These are phyloP conservation scores for Globisporangium sylvaticum DNA, from an alignment of 352 stramenopile genomes.

Conservation along the genomic window DNA sequence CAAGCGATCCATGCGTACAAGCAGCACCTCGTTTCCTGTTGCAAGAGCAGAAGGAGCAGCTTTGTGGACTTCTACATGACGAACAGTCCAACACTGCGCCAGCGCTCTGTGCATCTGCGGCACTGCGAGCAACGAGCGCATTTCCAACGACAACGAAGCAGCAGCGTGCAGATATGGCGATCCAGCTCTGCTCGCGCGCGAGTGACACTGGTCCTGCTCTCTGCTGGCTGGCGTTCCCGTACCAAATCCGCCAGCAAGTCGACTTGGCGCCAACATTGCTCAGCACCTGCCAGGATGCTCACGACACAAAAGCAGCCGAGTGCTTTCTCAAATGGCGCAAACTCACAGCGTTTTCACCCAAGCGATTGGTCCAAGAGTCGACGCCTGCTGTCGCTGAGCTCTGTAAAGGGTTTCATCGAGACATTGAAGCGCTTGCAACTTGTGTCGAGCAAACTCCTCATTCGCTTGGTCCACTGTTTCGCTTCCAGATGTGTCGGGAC, in stretches of 20 bases:
- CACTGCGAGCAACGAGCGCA: conserved; percentile 18
- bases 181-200: conserved; percentile 23
- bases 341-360: conserved; percentile 22
- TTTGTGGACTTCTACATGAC: conserved; percentile 15
- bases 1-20: conserved; percentile 19
- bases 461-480: conserved; percentile 19
- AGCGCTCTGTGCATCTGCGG: conserved; percentile 26
- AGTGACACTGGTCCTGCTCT: conserved; percentile 24
- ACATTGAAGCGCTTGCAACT: conserved; percentile 20
- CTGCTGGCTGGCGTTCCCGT: conserved; percentile 40
- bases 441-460: conserved; percentile 27
- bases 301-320: conserved; percentile 22
- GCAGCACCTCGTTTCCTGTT: conserved; percentile 28
- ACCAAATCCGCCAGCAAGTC: conserved; percentile 24
- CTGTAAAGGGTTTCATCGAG: conserved; percentile 17
- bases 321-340: conserved; percentile 37
- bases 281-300: conserved; percentile 31
- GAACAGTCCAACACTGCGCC: conserved; percentile 8
- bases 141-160: conserved; percentile 11
- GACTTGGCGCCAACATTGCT: conserved; percentile 22
- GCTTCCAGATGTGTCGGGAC: conserved; percentile 27
- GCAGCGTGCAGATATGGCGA: conserved; percentile 20
- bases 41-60: conserved; percentile 22
- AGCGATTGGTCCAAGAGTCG: conserved; percentile 15
- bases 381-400: conserved; percentile 12